phyloP scores from a whole-genome alignment of 352 stramenopile species.

The Phytophthora parvispora region DNA sequence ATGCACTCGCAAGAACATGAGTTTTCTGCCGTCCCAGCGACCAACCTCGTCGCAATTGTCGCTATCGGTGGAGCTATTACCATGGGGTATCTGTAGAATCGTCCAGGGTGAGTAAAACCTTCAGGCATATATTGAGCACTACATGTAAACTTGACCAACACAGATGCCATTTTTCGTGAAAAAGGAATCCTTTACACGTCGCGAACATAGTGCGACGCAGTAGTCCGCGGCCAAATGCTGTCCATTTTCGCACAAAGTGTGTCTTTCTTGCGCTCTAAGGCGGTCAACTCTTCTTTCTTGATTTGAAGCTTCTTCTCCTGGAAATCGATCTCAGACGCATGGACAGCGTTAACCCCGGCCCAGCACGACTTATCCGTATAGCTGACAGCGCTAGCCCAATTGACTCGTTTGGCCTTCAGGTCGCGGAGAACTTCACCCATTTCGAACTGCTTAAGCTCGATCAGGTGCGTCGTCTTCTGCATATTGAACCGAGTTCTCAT shows the following conservation, averaged over 20 bases:
- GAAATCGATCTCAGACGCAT: background rate
- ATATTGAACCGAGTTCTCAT: constrained; percentile 6
- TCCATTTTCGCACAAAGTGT: constrained; percentile 16
- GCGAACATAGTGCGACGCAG: constrained; percentile 1
- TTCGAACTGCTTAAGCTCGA: constrained; percentile 18
- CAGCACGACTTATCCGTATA: background rate
- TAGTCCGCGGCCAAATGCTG: constrained; percentile 5
- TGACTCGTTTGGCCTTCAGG: constrained; percentile 7
- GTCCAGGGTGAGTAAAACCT: background rate
- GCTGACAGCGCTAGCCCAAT: background rate
- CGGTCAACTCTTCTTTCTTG: constrained; percentile 5
- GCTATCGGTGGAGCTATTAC: constrained; percentile 46
- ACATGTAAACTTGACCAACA: background rate
- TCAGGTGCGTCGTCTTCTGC: background rate
- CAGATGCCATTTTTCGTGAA: background rate
- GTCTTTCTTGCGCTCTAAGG: background rate
- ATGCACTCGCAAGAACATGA: constrained; percentile 59
- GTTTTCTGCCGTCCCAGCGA: constrained; percentile 57
- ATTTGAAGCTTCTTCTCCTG: background rate
- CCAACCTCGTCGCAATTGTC: constrained; percentile 60
- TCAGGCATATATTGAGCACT: background rate
- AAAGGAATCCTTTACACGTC: constrained; percentile 1
- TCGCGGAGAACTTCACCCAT: constrained; percentile 1
- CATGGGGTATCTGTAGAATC: constrained; percentile 44
- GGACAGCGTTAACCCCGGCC: too few species aligned